phyloP scores from a whole-genome alignment of 1,284 basidiomycete species.

The Cutaneotrichosporon cutaneum region DNA sequence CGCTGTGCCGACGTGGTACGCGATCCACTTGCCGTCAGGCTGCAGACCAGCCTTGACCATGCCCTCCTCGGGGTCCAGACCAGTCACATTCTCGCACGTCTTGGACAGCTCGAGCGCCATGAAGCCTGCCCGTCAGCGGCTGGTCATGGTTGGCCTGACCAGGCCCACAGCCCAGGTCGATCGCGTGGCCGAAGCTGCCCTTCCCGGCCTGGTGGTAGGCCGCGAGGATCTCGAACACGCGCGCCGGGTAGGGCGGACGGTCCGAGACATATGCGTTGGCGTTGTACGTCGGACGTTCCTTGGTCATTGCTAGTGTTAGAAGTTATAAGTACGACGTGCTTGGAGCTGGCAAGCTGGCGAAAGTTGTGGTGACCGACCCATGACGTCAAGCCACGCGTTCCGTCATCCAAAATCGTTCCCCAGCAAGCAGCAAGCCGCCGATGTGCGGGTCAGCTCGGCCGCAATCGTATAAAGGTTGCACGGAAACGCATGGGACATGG shows the following conservation, averaged over 20 bases:
- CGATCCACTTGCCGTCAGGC: constrained; percentile 44
- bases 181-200: constrained; percentile 36
- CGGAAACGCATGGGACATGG: no score
- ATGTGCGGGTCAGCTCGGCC: no score
- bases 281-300: constrained; percentile 11
- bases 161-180: constrained; percentile 81
- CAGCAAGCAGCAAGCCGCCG: no score
- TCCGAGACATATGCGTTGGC: constrained; percentile 27
- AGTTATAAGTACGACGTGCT: not conserved
- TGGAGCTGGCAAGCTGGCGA: not conserved
- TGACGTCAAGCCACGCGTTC: not conserved
- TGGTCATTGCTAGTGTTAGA: constrained; percentile 4
- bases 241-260: constrained; percentile 35
- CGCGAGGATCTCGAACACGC: constrained; percentile 31
- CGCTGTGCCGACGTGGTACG: constrained; percentile 52
- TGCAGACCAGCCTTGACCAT: constrained; percentile 68
- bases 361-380: not conserved
- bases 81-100: constrained; percentile 64
- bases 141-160: constrained; percentile 53
- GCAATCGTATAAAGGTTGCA: no score
- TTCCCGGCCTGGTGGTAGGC: constrained; percentile 28
- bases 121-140: constrained; percentile 55
- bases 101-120: constrained; percentile 61
- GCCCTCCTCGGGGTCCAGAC: constrained; percentile 67
- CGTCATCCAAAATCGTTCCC: no score